Conservation (phyloP, 2,329 filamentous ascomycete species). For the Aspergillus terreus region DNA sequence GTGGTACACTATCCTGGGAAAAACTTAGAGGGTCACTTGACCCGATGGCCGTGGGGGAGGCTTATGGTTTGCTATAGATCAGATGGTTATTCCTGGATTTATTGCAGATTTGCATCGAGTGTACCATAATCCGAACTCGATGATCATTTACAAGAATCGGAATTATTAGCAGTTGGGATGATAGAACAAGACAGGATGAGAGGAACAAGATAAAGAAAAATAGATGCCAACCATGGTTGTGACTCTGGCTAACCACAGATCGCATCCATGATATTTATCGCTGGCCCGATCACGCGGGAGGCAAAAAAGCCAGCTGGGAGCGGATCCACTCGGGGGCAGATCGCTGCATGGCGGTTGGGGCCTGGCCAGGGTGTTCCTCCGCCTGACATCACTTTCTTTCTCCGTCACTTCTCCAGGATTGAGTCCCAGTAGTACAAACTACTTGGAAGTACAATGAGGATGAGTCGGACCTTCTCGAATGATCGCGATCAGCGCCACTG, state of each 20-base stretch:
- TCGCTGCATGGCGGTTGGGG: conserved; percentile 18
- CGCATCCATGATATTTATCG: background rate
- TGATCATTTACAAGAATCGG: too few relatives aligned
- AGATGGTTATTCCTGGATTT: conserved; percentile 4
- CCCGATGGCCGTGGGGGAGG: background rate
- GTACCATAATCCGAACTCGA: too few relatives aligned
- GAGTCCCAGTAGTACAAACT: background rate
- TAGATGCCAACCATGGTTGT: too few relatives aligned
- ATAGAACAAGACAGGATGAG: background rate
- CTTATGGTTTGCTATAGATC: conserved; percentile 3
- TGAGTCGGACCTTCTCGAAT: too few relatives aligned
- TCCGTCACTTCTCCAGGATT: conserved; percentile 1
- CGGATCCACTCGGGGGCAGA: conserved; percentile 13
- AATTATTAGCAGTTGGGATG: too few relatives aligned
- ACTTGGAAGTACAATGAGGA: too few relatives aligned
- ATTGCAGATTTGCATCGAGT: background rate
- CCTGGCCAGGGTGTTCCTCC: conserved; percentile 11
- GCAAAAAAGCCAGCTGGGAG: conserved; percentile 8
- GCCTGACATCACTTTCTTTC: conserved; percentile 14
- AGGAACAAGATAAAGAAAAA: background rate
- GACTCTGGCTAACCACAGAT: background rate
- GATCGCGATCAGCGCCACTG: too few relatives aligned
- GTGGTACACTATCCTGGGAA: background rate
- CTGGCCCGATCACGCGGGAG: conserved; percentile 13
- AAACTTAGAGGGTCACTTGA: background rate